Percentiles rank a stretch among this genome's conserved stretches.
Evolutionary conservation across 768 basidiomycete species (phyloP).

Genomic region (Candolleomyces efflorescens): DNA sequence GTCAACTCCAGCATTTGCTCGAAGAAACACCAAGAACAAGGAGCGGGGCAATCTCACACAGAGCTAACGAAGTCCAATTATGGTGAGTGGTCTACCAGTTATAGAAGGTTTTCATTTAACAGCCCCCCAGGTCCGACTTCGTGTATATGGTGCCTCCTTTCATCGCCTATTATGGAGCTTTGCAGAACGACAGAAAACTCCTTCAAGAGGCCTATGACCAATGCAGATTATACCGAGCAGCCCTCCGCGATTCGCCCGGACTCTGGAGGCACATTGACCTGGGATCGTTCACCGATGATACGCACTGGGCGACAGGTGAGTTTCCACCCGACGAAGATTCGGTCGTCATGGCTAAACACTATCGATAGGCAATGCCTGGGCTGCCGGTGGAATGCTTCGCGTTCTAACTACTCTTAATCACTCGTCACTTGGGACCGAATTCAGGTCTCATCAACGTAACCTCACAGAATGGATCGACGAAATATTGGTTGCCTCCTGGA

Average conservation of each 20-base stretch:
- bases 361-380: slow-evolving; percentile 57
- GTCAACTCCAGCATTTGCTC: slow-evolving; percentile 48
- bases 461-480: slow-evolving; percentile 52
- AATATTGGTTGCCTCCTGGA: slow-evolving; percentile 42
- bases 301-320: slow-evolving; percentile 56
- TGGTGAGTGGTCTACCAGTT: slow-evolving; percentile 31
- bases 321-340: not conserved
- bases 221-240: slow-evolving; percentile 51
- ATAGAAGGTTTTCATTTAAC: not conserved
- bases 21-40: slow-evolving; percentile 36
- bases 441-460: slow-evolving; percentile 37
- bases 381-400: slow-evolving; percentile 59
- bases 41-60: slow-evolving; percentile 58
- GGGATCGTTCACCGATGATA: slow-evolving; percentile 41
- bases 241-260: slow-evolving; percentile 41
- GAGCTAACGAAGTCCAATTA: slow-evolving; percentile 46
- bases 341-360: not conserved
- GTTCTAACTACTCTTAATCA: slow-evolving; percentile 51
- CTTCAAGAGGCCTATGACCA: slow-evolving; percentile 54
- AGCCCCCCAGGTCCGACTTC: slow-evolving; percentile 45
- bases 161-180: slow-evolving; percentile 58
- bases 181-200: slow-evolving; percentile 34
- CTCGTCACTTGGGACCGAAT: slow-evolving; percentile 32
- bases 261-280: slow-evolving; percentile 55
- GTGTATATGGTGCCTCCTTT: slow-evolving; percentile 64